Conservation (phyloP, 164 flowering plant genomes). For the Stephania japonica region DNA sequence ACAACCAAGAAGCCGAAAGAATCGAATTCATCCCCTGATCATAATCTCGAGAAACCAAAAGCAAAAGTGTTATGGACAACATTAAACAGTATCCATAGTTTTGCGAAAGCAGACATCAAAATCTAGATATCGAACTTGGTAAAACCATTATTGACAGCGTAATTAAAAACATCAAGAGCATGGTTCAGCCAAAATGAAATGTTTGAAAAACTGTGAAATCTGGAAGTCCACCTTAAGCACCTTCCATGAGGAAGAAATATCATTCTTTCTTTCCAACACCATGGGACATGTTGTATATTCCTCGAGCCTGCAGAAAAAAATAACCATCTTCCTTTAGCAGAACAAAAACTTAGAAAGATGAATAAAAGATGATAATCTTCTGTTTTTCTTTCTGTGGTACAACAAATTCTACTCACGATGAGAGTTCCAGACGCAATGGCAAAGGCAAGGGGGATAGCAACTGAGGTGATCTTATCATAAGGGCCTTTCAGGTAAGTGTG, state of each 20-base stretch:
- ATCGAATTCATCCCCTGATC: too few species aligned
- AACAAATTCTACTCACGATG: conserved; percentile 4
- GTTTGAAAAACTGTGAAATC: neutral
- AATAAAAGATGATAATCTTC: neutral
- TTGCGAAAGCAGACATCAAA: neutral
- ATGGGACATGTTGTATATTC: conserved; percentile 11
- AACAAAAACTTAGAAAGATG: neutral
- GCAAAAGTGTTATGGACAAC: neutral
- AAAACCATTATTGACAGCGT: neutral
- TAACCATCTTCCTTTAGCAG: neutral
- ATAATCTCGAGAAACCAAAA: neutral
- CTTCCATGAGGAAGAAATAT: neutral
- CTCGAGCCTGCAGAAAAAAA: conserved; percentile 1
- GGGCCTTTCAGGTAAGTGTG: conserved; percentile 9
- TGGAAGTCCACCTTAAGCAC: neutral
- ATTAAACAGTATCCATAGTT: neutral
- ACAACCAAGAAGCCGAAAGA: too few species aligned
- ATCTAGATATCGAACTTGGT: neutral
- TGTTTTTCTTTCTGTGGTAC: too few species aligned
- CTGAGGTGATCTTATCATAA: conserved; percentile 3
- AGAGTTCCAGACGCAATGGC: conserved; percentile 4
- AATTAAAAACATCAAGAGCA: neutral
- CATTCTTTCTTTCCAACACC: conserved; percentile 10
- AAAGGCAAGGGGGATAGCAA: conserved; percentile 8
- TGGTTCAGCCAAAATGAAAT: neutral